These are phyloP conservation scores for Cutaneotrichosporon cutaneum DNA, from an alignment of 1,284 basidiomycete species.

Conservation along the genomic window DNA sequence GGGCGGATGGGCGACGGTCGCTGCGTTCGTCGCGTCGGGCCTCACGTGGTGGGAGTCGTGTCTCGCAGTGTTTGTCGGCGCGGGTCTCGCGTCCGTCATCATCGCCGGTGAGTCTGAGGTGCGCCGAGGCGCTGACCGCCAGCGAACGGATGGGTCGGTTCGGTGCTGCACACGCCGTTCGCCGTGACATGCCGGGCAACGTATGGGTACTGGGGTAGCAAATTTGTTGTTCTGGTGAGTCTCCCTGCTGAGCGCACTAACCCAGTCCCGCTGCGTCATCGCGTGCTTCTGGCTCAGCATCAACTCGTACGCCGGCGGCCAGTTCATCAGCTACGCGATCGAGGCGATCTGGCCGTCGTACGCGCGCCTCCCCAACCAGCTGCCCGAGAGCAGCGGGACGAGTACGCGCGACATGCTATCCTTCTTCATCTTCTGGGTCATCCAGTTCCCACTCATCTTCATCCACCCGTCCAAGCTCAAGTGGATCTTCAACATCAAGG, in stretches of 20 bases:
- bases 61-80: constrained; percentile 40
- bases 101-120: constrained; percentile 39
- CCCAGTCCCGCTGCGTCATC: constrained; percentile 63
- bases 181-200: constrained; percentile 71
- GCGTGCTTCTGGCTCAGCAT: constrained; percentile 75
- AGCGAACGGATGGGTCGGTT: constrained; percentile 68
- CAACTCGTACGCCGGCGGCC: constrained; percentile 57
- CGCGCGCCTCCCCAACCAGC: constrained; percentile 63
- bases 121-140: background rate
- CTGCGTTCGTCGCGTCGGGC: constrained; percentile 39
- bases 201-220: constrained; percentile 66
- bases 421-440: constrained; percentile 73
- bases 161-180: constrained; percentile 67
- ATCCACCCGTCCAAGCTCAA: constrained; percentile 72
- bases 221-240: constrained; percentile 54
- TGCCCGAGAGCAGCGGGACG: constrained; percentile 62
- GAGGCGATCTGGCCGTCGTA: constrained; percentile 75
- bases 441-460: constrained; percentile 63
- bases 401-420: constrained; percentile 63
- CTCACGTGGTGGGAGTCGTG: constrained; percentile 40
- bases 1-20: constrained; percentile 45
- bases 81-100: constrained; percentile 35
- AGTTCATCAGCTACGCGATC: constrained; percentile 59
- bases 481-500: constrained; percentile 69
- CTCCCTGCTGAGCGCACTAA: too few species aligned